A percentile compares a stretch with the other conserved stretches of the same genome.
phyloP scores from a whole-genome alignment of 1,284 basidiomycete species.

The Volvariella volvacea region DNA sequence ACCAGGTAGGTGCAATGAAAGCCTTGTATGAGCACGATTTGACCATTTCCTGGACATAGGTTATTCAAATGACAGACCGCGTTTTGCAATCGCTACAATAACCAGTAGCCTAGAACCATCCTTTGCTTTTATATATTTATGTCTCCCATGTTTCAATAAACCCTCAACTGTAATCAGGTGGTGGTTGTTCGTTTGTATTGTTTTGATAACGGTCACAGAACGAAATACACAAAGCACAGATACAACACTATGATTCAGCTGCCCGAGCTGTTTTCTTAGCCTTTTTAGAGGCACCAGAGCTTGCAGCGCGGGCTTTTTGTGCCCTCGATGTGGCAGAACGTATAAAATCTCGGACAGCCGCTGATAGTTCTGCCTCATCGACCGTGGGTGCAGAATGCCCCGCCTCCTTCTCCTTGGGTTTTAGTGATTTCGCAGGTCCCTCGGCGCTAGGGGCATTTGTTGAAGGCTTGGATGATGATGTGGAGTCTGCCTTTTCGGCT shows the following conservation, averaged over 20 bases:
- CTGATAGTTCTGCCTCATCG: conserved; percentile 6
- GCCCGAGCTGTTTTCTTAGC: neutral
- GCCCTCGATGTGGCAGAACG: conserved; percentile 26
- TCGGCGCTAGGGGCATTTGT: neutral
- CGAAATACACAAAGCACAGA: no score
- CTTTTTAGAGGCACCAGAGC: conserved; percentile 13
- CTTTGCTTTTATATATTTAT: no score
- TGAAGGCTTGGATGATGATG: neutral
- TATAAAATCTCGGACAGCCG: conserved; percentile 22
- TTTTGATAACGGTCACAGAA: no score
- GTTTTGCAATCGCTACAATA: conserved; percentile 30
- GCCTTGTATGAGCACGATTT: conserved; percentile 1
- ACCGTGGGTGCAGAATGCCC: neutral
- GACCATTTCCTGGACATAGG: conserved; percentile 34
- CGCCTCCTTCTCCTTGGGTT: neutral
- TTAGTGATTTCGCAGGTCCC: conserved; percentile 3
- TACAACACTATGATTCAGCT: neutral
- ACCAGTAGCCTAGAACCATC: no score
- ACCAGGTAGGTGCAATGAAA: conserved; percentile 46
- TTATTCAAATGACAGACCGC: conserved; percentile 62
- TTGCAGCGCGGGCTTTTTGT: conserved; percentile 23
- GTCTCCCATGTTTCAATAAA: no score
- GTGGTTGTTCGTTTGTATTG: no score
- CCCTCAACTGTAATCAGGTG: no score
- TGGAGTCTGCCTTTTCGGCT: neutral